These are phyloP conservation scores for Globisporangium cylindrosporum DNA, from an alignment of 352 stramenopile species.

Conservation along the genomic window DNA sequence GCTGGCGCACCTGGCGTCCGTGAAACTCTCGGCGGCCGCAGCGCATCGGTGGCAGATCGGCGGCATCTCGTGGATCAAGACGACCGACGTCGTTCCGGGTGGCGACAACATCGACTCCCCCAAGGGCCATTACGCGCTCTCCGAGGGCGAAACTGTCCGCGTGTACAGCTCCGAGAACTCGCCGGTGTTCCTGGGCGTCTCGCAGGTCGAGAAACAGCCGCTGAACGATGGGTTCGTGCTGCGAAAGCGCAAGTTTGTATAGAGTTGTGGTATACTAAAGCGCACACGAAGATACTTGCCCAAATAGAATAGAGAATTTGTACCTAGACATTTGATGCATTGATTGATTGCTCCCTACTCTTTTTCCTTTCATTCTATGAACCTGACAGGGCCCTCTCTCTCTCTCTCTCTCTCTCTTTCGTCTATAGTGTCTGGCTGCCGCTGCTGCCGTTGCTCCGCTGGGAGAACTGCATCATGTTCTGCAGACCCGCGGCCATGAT, in stretches of 20 bases:
- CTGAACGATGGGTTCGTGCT: constrained; percentile 40
- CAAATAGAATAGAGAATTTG: constrained; percentile 5
- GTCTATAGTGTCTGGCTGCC: constrained; percentile 9
- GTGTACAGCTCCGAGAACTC: constrained; percentile 41
- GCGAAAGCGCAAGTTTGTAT: constrained; percentile 67
- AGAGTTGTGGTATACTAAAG: constrained; percentile 5
- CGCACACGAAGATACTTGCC: not conserved
- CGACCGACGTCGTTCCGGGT: constrained; percentile 24
- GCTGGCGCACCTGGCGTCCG: constrained; percentile 51
- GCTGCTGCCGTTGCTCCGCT: constrained; percentile 27
- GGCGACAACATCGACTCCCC: constrained; percentile 12
- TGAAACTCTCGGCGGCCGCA: constrained; percentile 27
- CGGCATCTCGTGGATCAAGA: constrained; percentile 33
- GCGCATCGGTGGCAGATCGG: constrained; percentile 49
- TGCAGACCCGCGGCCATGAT: constrained; percentile 83
- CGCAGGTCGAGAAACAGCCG: constrained; percentile 41
- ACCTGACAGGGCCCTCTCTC: constrained; percentile 8
- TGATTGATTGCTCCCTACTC: not conserved
- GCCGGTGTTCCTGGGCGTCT: constrained; percentile 47
- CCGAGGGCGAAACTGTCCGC: constrained; percentile 39
- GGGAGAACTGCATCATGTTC: constrained; percentile 69
- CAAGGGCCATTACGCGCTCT: constrained; percentile 18
- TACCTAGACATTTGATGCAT: not conserved
- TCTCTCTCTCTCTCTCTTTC: not conserved
- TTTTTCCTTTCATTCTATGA: constrained; percentile 26